Evolutionary conservation across 495 filamentous ascomycete genomes (phyloP).

Genomic region (Talaromyces liani): DNA sequence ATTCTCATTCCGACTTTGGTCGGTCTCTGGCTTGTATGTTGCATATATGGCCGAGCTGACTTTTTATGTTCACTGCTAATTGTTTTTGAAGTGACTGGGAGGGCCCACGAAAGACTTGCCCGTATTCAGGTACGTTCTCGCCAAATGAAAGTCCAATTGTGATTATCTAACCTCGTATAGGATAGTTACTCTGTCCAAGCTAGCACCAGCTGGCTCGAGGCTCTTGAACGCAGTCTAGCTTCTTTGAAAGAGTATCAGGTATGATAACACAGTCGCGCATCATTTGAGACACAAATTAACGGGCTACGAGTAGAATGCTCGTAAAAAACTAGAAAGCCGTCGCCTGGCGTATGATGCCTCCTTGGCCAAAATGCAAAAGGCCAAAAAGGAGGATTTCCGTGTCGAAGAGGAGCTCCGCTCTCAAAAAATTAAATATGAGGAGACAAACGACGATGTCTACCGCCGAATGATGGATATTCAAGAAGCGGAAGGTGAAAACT

Average conservation of each 20-base stretch:
- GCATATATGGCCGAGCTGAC: neutral
- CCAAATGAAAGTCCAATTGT: neutral
- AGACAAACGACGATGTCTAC: conserved; percentile 86
- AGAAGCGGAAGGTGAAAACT: conserved; percentile 78
- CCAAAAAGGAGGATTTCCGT: conserved; percentile 86
- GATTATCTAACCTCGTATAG: neutral
- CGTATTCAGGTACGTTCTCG: conserved; percentile 50
- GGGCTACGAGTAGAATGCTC: conserved; percentile 49
- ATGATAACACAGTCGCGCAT: conserved; percentile 13
- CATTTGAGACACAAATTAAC: conserved; percentile 7
- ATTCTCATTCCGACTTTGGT: conserved; percentile 85
- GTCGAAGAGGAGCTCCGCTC: conserved; percentile 88
- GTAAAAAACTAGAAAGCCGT: conserved; percentile 91
- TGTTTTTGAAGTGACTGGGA: conserved; percentile 55
- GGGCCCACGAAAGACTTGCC: conserved; percentile 81
- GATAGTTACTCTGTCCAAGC: conserved; percentile 77
- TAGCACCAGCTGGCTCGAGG: conserved; percentile 85
- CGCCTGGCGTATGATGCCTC: conserved; percentile 89
- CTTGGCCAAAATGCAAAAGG: conserved; percentile 85
- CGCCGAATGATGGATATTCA: conserved; percentile 96
- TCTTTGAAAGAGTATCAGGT: conserved; percentile 99
- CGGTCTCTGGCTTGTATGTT: conserved; percentile 72
- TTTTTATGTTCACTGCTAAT: neutral
- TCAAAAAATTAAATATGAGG: conserved; percentile 94
- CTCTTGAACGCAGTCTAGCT: conserved; percentile 76